Evolutionary conservation across 176 grass and related monocot species (phyloP), one percentile per base, ranked within the genome.

Genomic region (Alopecurus myosuroides): DNA sequence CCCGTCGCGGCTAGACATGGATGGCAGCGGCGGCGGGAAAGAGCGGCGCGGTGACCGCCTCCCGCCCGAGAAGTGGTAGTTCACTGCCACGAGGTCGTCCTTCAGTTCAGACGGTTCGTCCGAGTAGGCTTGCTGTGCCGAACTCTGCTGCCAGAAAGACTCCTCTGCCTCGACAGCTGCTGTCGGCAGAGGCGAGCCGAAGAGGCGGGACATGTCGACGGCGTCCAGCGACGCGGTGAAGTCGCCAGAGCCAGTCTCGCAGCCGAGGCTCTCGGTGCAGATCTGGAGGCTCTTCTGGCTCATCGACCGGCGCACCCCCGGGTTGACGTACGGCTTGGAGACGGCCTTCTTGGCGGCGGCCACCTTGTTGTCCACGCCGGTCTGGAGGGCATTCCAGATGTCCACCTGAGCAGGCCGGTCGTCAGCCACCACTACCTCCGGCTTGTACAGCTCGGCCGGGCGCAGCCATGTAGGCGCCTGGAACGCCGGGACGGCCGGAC

Each of bases 241-340:
- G 68, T 79, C 78, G 50, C 85, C 91, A 1, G 97, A 92, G 45
- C 97, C 97, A 6, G 86, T 95, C 84, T 99, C 97, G 50, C 92
- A 96, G 76, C 97, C 93, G 51, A 99, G 97, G 90, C 94, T 99
- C 89, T 99, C 97, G 13, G 97, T 99, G 93, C 97, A 99, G 72
- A 96, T 66, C 86, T 92, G 83, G 18, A 99, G 97, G 97, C 93
- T 99, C 80, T 89, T 94, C 88, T 89, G 84, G 91, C 86, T 96
- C 87, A 98, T 85, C 18, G 93, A 95, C 2, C 83, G 87, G 52
- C 85, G 80, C 53, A 86, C 49, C 13, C 87, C 79, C 23, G 93
- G 91, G 67, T 90, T 92, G 44, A 91, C 88, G 67, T 96, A 99
- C 31, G 85, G 89, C 72, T 80, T 63, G 35, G 68, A 3, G 10